Evolutionary conservation across 1,284 basidiomycete genomes (phyloP), one percentile per base, ranked within the genome.

Genomic region (Serendipita sp.): DNA sequence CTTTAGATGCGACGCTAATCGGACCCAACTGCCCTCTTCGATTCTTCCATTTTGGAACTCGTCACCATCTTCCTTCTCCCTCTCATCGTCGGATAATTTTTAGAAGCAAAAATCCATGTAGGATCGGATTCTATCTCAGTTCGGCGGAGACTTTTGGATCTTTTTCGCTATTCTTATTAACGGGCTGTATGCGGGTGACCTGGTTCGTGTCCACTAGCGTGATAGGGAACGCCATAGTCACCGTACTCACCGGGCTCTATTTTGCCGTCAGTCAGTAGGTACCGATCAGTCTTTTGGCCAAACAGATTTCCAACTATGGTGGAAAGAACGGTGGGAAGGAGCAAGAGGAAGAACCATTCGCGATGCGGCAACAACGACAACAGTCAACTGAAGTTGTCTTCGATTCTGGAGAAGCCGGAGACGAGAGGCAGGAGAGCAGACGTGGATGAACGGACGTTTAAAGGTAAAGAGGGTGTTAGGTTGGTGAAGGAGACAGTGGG

Each of bases 231-330:
- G 26, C 12, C 0, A 67, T 82, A 29, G 76, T 91, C 58, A 79
- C 90, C 43, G 79, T 83, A 5, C 66, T 85, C 12, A 80, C 82
- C 2, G 89, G 89, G 0, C 82, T 91, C 67, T 82, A 85, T 10
- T 91, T 85, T 85, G 87, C 87, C 1, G 78, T 91, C 62, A 82
- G 84, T 0, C 82, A 84, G 71, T 91, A 90, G 89, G 88, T 81
- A 5, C 87, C 87, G 3, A 88, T 87, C 71, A 81, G 87, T 1
- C 71, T 90, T 69, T 87, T 88, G 67, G 0, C 53, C 2, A 60
- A 17, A 3, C 17, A 38, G 22, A 38, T 38, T 22, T 45, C 17
- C 3, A 4, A 30, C 17, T 47, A 41, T 29, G 62, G 53, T 26
- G 49, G 41, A 30, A 29, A 32, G 2, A 30, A 41, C 0, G 4